These are phyloP conservation scores for Marasmius sp. DNA, from an alignment of 1,284 basidiomycete species.

Conservation along the genomic window DNA sequence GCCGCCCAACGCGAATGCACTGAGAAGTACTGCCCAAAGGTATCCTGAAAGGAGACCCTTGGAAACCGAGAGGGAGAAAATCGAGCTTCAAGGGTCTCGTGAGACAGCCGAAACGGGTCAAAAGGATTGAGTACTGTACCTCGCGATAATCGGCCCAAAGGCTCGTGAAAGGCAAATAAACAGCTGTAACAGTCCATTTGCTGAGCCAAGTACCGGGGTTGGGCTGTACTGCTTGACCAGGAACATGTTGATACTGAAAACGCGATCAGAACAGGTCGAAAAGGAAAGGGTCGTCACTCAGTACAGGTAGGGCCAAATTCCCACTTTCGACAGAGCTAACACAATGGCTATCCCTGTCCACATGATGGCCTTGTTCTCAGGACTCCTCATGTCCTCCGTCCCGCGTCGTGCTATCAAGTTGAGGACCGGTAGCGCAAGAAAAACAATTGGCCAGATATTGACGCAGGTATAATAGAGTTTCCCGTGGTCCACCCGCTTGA, in stretches of 20 bases:
- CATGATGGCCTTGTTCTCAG: constrained; percentile 25
- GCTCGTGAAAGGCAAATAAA: constrained; percentile 7
- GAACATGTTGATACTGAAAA: constrained; percentile 5
- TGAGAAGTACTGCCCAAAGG: constrained; percentile 4
- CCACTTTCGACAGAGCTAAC: constrained; percentile 38
- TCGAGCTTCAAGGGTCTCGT: not conserved
- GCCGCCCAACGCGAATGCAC: not conserved
- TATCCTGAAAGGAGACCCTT: constrained; percentile 6
- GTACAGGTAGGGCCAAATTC: constrained; percentile 41
- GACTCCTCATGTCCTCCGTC: constrained; percentile 24
- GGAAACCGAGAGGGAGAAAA: constrained; percentile 8
- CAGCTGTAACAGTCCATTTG: constrained; percentile 7
- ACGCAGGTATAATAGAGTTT: constrained; percentile 48
- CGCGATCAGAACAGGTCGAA: not conserved
- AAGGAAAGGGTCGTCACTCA: constrained; percentile 14
- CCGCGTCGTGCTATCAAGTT: constrained; percentile 40
- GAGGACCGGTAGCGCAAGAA: constrained; percentile 43
- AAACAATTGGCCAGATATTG: constrained; percentile 46
- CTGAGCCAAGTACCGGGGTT: not conserved
- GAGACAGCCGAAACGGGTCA: not conserved
- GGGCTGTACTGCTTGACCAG: constrained; percentile 1
- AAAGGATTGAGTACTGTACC: not conserved
- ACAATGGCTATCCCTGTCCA: constrained; percentile 44
- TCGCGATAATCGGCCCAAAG: constrained; percentile 2
- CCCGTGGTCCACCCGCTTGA: constrained; percentile 41